phyloP scores from a whole-genome alignment of 495 filamentous ascomycete species.

The Penicillium longicatenatum region DNA sequence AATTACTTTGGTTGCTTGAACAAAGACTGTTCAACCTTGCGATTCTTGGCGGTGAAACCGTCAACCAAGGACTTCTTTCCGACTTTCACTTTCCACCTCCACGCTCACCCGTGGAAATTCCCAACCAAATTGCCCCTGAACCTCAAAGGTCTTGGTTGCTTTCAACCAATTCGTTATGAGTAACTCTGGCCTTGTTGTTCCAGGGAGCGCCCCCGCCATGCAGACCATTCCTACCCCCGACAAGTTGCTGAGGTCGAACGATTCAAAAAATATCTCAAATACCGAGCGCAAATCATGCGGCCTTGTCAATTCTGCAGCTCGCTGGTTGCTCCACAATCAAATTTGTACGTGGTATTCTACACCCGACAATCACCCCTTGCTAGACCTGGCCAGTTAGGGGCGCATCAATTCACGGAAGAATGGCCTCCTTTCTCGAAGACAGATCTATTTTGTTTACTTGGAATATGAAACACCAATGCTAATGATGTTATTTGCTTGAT shows the following conservation, averaged over 20 bases:
- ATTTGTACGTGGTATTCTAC: not conserved
- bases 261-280: not conserved
- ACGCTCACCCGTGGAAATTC: not conserved
- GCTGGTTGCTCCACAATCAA: constrained; percentile 1
- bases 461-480: not conserved
- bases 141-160: not conserved
- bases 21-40: not conserved
- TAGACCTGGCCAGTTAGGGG: not conserved
- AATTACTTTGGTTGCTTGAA: not conserved
- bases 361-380: not conserved
- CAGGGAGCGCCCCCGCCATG: not conserved
- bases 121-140: not conserved
- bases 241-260: not conserved
- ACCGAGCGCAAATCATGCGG: not conserved
- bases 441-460: not conserved
- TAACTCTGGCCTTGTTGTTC: not conserved
- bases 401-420: not conserved
- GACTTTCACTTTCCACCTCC: not conserved
- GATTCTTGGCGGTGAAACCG: not conserved
- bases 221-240: not conserved
- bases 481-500: not conserved
- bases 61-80: not conserved
- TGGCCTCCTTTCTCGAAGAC: not conserved
- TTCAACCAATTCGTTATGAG: not conserved
- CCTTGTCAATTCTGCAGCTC: not conserved